These are phyloP conservation scores for Nidula niveotomentosa DNA, from an alignment of 1,284 basidiomycete genomes.

Conservation along the genomic window DNA sequence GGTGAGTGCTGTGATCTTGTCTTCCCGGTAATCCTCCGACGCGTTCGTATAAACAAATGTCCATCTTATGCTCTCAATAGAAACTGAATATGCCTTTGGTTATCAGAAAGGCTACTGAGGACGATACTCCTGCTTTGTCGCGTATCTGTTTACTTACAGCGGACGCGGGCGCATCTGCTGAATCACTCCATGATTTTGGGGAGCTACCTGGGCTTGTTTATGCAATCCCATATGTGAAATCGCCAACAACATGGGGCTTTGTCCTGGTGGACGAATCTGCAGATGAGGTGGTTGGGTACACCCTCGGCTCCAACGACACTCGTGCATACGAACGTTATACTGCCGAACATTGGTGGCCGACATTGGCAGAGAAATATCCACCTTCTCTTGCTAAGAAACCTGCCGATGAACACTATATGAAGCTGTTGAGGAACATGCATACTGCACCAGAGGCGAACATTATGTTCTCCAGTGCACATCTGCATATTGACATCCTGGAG, in stretches of 20 bases:
- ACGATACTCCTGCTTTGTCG: slow-evolving; percentile 57
- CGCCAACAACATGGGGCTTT: slow-evolving; percentile 70
- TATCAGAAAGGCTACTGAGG: slow-evolving; percentile 55
- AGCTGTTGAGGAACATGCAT: slow-evolving; percentile 47
- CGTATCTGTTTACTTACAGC: slow-evolving; percentile 74
- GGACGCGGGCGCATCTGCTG: slow-evolving; percentile 66
- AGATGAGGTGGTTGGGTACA: slow-evolving; percentile 58
- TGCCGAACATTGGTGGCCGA: slow-evolving; percentile 57
- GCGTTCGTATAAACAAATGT: too few relatives aligned
- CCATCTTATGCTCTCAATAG: too few relatives aligned
- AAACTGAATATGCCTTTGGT: slow-evolving; percentile 36
- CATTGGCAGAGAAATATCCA: slow-evolving; percentile 51
- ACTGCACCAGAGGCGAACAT: slow-evolving; percentile 45
- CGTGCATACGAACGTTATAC: slow-evolving; percentile 52
- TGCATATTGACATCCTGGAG: slow-evolving; percentile 68
- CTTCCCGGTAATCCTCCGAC: too few relatives aligned
- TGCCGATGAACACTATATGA: slow-evolving; percentile 50
- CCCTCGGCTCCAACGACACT: slow-evolving; percentile 61
- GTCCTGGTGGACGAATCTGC: slow-evolving; percentile 58
- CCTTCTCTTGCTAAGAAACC: slow-evolving; percentile 34
- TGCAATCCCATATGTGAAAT: slow-evolving; percentile 69
- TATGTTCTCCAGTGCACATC: slow-evolving; percentile 58
- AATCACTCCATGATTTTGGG: slow-evolving; percentile 53
- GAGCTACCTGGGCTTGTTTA: slow-evolving; percentile 71
- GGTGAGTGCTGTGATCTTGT: too few relatives aligned